Conservation (phyloP, 768 basidiomycete species). For the Tricholoma hemisulphureum region DNA sequence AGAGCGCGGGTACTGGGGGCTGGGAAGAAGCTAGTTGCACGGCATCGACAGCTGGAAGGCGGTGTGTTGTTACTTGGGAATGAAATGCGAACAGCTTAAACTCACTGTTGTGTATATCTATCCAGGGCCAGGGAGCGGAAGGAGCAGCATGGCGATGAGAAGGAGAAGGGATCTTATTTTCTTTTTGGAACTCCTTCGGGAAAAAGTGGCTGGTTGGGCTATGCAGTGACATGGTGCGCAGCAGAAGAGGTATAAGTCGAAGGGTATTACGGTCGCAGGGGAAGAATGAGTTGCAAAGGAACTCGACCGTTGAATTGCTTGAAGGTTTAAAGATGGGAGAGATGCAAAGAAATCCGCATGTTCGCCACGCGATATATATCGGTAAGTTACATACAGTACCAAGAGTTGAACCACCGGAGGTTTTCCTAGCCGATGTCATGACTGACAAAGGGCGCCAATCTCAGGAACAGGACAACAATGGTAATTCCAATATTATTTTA, state of each 20-base stretch:
- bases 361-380: too few species aligned
- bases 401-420: too few species aligned
- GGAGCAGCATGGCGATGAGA: conserved; percentile 47
- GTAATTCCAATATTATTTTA: too few species aligned
- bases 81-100: neutral
- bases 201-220: neutral
- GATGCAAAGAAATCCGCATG: too few species aligned
- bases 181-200: neutral
- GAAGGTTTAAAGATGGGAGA: too few species aligned
- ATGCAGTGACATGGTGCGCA: neutral
- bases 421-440: too few species aligned
- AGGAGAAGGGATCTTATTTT: conserved; percentile 29
- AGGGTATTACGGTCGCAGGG: neutral
- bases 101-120: conserved; percentile 40
- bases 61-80: neutral
- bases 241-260: neutral
- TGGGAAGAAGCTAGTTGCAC: conserved; percentile 29
- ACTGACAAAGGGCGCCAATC: too few species aligned
- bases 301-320: too few species aligned
- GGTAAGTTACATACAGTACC: too few species aligned
- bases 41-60: conserved; percentile 30
- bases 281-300: neutral
- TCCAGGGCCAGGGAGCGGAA: conserved; percentile 49
- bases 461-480: too few species aligned
- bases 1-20: conserved; percentile 36